Percentiles rank a stretch among this genome's conserved stretches.
These are phyloP conservation scores for Auricularia sp. DNA, from an alignment of 768 basidiomycete species.

Conservation along the genomic window DNA sequence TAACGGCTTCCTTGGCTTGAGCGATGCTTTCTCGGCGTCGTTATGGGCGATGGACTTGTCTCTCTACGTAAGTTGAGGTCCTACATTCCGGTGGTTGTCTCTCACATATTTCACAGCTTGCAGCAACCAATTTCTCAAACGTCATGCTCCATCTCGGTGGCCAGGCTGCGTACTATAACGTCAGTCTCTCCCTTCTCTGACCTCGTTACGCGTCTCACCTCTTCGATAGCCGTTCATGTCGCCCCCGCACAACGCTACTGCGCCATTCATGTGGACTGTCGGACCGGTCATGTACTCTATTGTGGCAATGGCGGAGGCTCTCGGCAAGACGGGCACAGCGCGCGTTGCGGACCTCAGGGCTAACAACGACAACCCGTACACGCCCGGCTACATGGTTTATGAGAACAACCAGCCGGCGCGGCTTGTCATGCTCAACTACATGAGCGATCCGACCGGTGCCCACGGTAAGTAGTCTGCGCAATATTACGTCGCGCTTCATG, in stretches of 20 bases:
- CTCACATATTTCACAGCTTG: constrained; percentile 33
- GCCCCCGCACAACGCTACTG: constrained; percentile 43
- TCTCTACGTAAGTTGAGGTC: constrained; percentile 22
- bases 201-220: neutral
- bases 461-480: constrained; percentile 25
- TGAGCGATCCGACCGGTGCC: constrained; percentile 47
- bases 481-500: constrained; percentile 35
- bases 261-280: constrained; percentile 58
- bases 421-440: constrained; percentile 63
- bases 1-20: constrained; percentile 43
- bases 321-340: constrained; percentile 54
- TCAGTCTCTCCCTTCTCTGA: constrained; percentile 18
- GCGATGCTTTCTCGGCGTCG: constrained; percentile 38
- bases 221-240: constrained; percentile 30
- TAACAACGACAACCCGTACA: constrained; percentile 38
- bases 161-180: constrained; percentile 42
- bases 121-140: constrained; percentile 35
- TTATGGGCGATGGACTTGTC: constrained; percentile 47
- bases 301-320: constrained; percentile 56
- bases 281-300: constrained; percentile 68
- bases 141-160: constrained; percentile 41
- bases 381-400: constrained; percentile 64
- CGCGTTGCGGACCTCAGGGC: constrained; percentile 58
- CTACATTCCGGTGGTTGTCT: neutral
- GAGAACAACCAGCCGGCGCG: constrained; percentile 54